Percentiles rank a stretch among this genome's conserved stretches.
These are phyloP conservation scores for Thamnidium elegans DNA, from an alignment of 192 early-diverging fungal genomes.

Conservation along the genomic window DNA sequence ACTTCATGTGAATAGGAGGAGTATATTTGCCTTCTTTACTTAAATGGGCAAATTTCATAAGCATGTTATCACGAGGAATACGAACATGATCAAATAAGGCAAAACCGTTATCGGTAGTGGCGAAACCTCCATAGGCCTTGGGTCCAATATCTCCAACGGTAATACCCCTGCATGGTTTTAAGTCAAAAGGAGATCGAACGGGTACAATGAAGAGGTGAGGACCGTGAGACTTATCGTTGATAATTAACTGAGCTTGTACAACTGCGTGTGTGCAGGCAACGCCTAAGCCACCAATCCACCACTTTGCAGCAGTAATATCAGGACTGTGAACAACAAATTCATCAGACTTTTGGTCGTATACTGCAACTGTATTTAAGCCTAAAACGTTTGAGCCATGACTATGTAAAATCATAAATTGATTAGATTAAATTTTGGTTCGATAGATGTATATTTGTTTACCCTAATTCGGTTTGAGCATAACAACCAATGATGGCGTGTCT, in stretches of 20 bases:
- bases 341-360: constrained; percentile 66
- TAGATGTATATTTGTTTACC: constrained; percentile 44
- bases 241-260: constrained; percentile 75
- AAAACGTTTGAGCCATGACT: constrained; percentile 69
- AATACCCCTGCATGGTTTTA: constrained; percentile 68
- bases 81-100: constrained; percentile 68
- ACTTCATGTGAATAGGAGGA: constrained; percentile 66
- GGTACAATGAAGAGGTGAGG: constrained; percentile 78
- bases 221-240: constrained; percentile 65
- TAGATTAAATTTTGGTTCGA: constrained; percentile 60
- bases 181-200: constrained; percentile 62
- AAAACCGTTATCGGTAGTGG: constrained; percentile 79
- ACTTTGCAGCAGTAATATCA: constrained; percentile 53
- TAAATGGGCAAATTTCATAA: constrained; percentile 80
- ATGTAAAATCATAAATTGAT: background rate
- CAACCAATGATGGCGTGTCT: constrained; percentile 76
- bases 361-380: constrained; percentile 77
- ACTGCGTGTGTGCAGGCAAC: constrained; percentile 68
- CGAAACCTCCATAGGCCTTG: constrained; percentile 68
- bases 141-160: constrained; percentile 80
- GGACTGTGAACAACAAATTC: constrained; percentile 81
- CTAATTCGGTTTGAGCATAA: constrained; percentile 85
- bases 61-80: constrained; percentile 77
- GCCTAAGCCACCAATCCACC: constrained; percentile 82
- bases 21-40: constrained; percentile 62